A percentile compares a stretch with the other conserved stretches of the same genome.
These are phyloP conservation scores for Pseudogymnoascus sp. DNA, from an alignment of 2,329 filamentous ascomycete species.

Conservation along the genomic window DNA sequence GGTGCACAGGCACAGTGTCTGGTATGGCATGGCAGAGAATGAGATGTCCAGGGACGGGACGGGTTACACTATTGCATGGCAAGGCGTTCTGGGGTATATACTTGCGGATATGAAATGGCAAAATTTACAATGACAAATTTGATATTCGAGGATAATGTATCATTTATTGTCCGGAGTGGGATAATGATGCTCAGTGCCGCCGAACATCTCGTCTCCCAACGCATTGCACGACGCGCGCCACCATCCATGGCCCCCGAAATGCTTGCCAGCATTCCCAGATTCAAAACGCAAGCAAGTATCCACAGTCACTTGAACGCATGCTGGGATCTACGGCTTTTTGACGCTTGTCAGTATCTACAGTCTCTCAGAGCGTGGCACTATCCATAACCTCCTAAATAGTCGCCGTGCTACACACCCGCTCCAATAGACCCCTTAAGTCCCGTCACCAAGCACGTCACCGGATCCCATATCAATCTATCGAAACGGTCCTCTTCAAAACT, in stretches of 20 bases:
- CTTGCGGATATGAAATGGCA: not conserved
- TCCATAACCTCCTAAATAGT: not conserved
- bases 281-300: not conserved
- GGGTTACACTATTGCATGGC: slow-evolving; percentile 11
- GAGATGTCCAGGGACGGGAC: not conserved
- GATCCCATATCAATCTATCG: slow-evolving; percentile 1
- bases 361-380: too few species aligned
- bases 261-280: not conserved
- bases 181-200: not conserved
- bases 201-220: not conserved
- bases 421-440: not conserved
- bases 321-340: not conserved
- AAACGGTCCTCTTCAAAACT: slow-evolving; percentile 40
- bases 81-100: slow-evolving; percentile 10
- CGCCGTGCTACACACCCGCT: not conserved
- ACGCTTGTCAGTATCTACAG: not conserved
- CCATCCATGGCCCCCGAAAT: not conserved
- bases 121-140: not conserved
- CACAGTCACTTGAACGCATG: not conserved
- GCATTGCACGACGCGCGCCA: not conserved
- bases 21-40: not conserved
- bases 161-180: not conserved
- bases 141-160: not conserved
- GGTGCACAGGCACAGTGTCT: not conserved
- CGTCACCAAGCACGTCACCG: not conserved